phyloP scores from a whole-genome alignment of 495 filamentous ascomycete species.

The Penicillium pancosmium region DNA sequence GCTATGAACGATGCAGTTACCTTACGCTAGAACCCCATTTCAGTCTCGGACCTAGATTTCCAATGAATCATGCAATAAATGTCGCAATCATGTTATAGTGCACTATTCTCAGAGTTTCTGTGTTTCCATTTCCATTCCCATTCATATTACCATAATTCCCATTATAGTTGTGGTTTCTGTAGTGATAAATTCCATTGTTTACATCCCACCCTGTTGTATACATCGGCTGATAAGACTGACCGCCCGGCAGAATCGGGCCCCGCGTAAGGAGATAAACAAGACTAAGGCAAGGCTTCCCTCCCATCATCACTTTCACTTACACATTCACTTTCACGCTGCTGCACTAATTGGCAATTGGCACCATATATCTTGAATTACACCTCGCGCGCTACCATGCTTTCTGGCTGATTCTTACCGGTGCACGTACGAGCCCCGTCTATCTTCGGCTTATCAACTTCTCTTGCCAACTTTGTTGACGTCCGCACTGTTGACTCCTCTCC shows the following conservation, averaged over 20 bases:
- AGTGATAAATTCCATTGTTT: too few species aligned
- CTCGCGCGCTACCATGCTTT: background rate
- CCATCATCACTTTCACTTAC: background rate
- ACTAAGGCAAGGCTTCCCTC: slow-evolving; percentile 33
- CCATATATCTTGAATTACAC: background rate
- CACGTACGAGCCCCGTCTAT: background rate
- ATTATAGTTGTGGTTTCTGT: too few species aligned
- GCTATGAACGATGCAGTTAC: too few species aligned
- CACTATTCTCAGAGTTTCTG: too few species aligned
- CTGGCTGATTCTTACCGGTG: background rate
- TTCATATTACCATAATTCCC: too few species aligned
- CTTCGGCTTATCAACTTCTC: background rate
- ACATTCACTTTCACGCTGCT: background rate
- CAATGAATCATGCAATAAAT: background rate
- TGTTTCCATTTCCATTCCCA: too few species aligned
- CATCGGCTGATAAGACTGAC: too few species aligned
- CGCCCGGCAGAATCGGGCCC: slow-evolving; percentile 39
- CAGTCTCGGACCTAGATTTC: background rate
- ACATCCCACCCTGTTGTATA: too few species aligned
- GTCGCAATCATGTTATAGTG: too few species aligned
- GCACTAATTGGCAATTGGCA: background rate
- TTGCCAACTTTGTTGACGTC: background rate
- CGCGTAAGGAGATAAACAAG: slow-evolving; percentile 38
- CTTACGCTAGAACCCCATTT: background rate
- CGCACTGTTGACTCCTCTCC: background rate